A percentile compares a stretch with the other conserved stretches of the same genome.
phyloP scores from a whole-genome alignment of 768 basidiomycete genomes.

The Gautieria morchelliformis region DNA sequence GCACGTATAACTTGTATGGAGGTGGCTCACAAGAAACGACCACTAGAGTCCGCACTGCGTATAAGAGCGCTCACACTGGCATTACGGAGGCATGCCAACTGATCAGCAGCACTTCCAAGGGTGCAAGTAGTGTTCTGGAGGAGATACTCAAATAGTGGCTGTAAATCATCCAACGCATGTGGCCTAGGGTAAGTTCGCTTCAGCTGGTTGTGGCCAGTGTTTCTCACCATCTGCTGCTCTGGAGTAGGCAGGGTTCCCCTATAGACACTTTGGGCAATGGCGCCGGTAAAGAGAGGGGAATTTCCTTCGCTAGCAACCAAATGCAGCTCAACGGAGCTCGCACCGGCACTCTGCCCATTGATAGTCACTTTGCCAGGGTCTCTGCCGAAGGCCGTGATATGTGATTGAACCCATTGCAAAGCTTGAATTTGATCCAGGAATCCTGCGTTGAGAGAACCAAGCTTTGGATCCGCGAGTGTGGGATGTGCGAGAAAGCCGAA shows the following conservation, averaged over 20 bases:
- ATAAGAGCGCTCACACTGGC: slow-evolving; percentile 43
- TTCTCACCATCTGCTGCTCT: slow-evolving; percentile 41
- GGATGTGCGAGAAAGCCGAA: slow-evolving; percentile 54
- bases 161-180: not conserved
- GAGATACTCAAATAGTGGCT: slow-evolving; percentile 49
- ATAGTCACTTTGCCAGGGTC: slow-evolving; percentile 33
- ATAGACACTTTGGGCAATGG: slow-evolving; percentile 55
- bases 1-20: not conserved
- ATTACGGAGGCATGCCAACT: slow-evolving; percentile 39
- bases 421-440: slow-evolving; percentile 44
- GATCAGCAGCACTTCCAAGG: slow-evolving; percentile 21
- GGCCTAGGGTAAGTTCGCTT: too few relatives aligned
- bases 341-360: slow-evolving; percentile 57
- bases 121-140: slow-evolving; percentile 35
- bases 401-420: slow-evolving; percentile 28
- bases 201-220: not conserved
- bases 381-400: slow-evolving; percentile 32
- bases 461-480: slow-evolving; percentile 28
- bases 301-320: slow-evolving; percentile 35
- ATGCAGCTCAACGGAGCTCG: slow-evolving; percentile 45
- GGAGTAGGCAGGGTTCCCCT: slow-evolving; percentile 41
- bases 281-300: slow-evolving; percentile 37
- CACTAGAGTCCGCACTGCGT: slow-evolving; percentile 42
- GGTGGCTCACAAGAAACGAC: slow-evolving; percentile 32
- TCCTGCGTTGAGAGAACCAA: slow-evolving; percentile 42